Conservation (phyloP, 2,329 filamentous ascomycete species). For the Fonsecaea monophora region DNA sequence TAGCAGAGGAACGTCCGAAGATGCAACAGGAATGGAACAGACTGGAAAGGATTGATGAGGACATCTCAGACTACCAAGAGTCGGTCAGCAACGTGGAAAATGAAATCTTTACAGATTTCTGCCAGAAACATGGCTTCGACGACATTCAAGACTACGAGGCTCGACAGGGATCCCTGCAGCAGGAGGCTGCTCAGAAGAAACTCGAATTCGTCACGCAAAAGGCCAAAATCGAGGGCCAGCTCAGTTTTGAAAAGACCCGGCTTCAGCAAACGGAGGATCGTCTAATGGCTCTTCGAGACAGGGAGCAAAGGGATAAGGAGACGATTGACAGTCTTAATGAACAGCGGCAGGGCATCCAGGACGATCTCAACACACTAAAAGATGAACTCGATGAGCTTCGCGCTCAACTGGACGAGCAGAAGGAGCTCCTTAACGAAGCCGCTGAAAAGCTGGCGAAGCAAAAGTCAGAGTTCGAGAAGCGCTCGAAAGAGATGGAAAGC, state of each 20-base stretch:
- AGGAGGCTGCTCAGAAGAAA: slow-evolving; percentile 86
- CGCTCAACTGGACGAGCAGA: slow-evolving; percentile 73
- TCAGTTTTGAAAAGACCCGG: slow-evolving; percentile 72
- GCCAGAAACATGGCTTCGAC: slow-evolving; percentile 81
- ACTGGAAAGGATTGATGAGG: slow-evolving; percentile 67
- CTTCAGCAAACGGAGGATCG: slow-evolving; percentile 73
- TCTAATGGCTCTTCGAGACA: slow-evolving; percentile 70
- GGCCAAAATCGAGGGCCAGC: slow-evolving; percentile 65
- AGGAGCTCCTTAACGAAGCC: slow-evolving; percentile 70
- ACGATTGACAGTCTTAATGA: slow-evolving; percentile 73
- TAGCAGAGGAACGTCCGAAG: slow-evolving; percentile 78
- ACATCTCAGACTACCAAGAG: slow-evolving; percentile 63
- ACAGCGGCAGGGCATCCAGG: slow-evolving; percentile 77
- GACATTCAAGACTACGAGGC: slow-evolving; percentile 93
- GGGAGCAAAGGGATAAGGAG: slow-evolving; percentile 69
- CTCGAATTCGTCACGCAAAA: slow-evolving; percentile 84
- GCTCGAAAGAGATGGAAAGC: slow-evolving; percentile 80
- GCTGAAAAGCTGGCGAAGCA: slow-evolving; percentile 79
- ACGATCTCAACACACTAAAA: slow-evolving; percentile 72
- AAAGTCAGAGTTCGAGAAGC: slow-evolving; percentile 79
- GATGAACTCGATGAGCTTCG: slow-evolving; percentile 79
- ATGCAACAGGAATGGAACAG: slow-evolving; percentile 73
- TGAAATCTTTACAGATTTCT: slow-evolving; percentile 84
- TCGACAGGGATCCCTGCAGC: slow-evolving; percentile 89
- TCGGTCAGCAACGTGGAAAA: slow-evolving; percentile 85